Conservation (phyloP, 148 eudicot species). For the Rhododendron vialii region DNA sequence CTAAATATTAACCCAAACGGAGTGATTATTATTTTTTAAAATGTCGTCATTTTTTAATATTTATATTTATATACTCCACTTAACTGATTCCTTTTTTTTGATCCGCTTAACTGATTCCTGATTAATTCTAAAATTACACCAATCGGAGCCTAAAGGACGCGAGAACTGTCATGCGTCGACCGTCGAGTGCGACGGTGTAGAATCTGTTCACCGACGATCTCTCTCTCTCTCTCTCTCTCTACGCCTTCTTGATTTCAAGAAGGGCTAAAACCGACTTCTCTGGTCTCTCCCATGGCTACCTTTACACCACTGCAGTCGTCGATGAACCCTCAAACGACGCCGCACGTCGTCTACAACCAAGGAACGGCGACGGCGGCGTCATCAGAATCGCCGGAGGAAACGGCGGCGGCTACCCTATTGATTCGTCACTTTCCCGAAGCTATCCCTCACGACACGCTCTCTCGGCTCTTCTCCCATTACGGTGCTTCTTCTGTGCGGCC, state of each 20-base stretch:
- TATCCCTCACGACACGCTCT: constrained; percentile 60
- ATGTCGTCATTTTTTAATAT: no score
- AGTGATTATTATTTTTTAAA: no score
- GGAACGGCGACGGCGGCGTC: constrained; percentile 5
- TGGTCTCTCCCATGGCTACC: constrained; percentile 13
- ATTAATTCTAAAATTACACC: no score
- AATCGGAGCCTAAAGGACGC: no score
- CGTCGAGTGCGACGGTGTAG: background rate
- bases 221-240: background rate
- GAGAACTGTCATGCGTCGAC: background rate
- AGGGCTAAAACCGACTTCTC: background rate
- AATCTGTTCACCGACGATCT: background rate
- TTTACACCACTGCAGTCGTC: constrained; percentile 15
- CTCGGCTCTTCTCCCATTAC: constrained; percentile 73
- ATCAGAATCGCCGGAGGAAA: constrained; percentile 18
- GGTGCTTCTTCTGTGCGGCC: constrained; percentile 73
- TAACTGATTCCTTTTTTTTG: no score
- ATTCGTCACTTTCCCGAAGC: constrained; percentile 87
- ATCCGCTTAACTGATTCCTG: no score
- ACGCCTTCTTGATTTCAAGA: background rate
- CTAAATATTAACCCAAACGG: no score
- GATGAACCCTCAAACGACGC: constrained; percentile 11
- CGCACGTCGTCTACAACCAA: constrained; percentile 1
- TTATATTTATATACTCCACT: no score
- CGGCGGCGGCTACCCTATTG: constrained; percentile 46